These are phyloP conservation scores for Amanita fuliginea DNA, from an alignment of 768 basidiomycete species.

Conservation along the genomic window DNA sequence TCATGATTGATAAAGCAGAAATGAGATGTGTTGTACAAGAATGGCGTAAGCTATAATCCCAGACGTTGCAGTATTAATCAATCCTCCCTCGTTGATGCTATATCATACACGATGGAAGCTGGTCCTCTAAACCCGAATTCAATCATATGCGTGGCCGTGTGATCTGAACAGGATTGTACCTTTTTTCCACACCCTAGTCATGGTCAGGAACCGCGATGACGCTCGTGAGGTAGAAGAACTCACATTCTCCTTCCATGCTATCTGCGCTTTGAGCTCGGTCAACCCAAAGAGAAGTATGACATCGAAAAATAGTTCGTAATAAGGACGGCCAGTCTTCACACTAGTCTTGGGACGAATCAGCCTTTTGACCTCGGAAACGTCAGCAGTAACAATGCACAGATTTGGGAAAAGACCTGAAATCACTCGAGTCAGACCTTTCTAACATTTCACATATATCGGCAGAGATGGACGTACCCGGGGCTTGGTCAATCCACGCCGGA, in stretches of 20 bases:
- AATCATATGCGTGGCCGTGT: not conserved
- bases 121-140: not conserved
- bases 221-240: not conserved
- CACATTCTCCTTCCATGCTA: slow-evolving; percentile 32
- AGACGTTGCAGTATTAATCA: not conserved
- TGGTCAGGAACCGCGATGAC: not conserved
- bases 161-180: slow-evolving; percentile 4
- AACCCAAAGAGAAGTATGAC: slow-evolving; percentile 31
- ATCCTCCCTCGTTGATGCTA: not conserved
- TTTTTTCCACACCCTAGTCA: slow-evolving; percentile 13
- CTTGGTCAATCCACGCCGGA: slow-evolving; percentile 15
- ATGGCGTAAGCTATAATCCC: not conserved
- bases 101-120: not conserved
- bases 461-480: slow-evolving; percentile 8
- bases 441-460: not conserved
- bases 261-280: slow-evolving; percentile 35
- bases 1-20: too few species aligned
- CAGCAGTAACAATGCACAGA: slow-evolving; percentile 14
- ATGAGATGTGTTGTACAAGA: too few species aligned
- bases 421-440: not conserved
- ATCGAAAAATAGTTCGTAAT: slow-evolving; percentile 20
- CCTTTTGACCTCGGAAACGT: slow-evolving; percentile 10
- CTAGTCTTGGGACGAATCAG: not conserved
- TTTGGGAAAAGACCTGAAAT: slow-evolving; percentile 10
- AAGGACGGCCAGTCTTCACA: slow-evolving; percentile 4